Conservation (phyloP, 1,139 yeast species). For the Debaryomyces robertsiae region DNA sequence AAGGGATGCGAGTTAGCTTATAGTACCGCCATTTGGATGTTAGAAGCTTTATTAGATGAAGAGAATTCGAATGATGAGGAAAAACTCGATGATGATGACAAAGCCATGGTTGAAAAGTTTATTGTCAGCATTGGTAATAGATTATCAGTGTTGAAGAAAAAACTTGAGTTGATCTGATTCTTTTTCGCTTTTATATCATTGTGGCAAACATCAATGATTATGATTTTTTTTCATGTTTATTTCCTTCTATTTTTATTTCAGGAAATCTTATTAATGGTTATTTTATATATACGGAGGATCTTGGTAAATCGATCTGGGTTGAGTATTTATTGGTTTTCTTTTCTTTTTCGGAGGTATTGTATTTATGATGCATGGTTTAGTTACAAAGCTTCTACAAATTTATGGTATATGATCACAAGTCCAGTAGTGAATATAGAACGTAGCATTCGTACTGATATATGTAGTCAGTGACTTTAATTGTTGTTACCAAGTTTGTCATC, state of each 20-base stretch:
- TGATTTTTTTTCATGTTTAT: not conserved
- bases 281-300: constrained; percentile 4
- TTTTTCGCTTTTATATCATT: not conserved
- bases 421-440: not conserved
- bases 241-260: constrained; percentile 1
- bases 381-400: constrained; percentile 7
- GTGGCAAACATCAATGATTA: not conserved
- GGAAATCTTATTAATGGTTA: not conserved
- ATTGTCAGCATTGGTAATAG: constrained; percentile 74
- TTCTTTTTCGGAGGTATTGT: not conserved
- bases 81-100: constrained; percentile 68
- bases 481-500: constrained; percentile 10
- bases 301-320: constrained; percentile 3
- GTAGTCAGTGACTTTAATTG: too few species aligned
- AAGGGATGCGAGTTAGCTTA: constrained; percentile 84
- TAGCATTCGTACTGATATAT: not conserved
- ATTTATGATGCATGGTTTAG: constrained; percentile 5
- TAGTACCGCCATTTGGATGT: constrained; percentile 93
- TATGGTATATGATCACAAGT: constrained; percentile 1
- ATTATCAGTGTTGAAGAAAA: constrained; percentile 58
- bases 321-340: constrained; percentile 4
- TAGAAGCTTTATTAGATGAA: constrained; percentile 76
- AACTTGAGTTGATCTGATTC: constrained; percentile 25
- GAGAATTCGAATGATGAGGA: constrained; percentile 38
- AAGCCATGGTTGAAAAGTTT: constrained; percentile 72